Conservation (phyloP, 495 filamentous ascomycete genomes). For the Evansstolkia leycettana region DNA sequence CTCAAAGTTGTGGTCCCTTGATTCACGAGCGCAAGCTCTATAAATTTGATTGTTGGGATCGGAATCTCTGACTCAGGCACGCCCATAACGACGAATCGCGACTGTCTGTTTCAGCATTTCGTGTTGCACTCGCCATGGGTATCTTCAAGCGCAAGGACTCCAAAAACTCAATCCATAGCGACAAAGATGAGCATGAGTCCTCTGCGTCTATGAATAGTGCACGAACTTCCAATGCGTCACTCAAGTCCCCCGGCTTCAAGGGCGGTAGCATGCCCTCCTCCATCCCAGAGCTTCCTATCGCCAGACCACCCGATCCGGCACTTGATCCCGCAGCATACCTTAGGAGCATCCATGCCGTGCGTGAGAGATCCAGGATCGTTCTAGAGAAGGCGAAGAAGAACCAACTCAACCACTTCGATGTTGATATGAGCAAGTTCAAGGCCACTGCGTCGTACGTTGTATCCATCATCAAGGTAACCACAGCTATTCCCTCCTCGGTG, state of each 20-base stretch:
- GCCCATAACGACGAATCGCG: no score
- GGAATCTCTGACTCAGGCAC: no score
- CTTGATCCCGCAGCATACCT: constrained; percentile 90
- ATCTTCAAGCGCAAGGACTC: constrained; percentile 52
- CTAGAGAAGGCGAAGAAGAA: constrained; percentile 68
- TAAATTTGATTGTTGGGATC: no score
- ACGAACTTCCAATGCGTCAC: constrained; percentile 40
- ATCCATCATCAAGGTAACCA: constrained; percentile 82
- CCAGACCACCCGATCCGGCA: constrained; percentile 76
- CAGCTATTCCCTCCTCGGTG: no score
- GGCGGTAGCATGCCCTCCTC: constrained; percentile 31
- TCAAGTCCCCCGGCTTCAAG: constrained; percentile 41
- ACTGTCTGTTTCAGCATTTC: no score
- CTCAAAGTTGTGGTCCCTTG: no score
- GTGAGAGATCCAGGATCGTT: constrained; percentile 63
- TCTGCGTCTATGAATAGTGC: constrained; percentile 37
- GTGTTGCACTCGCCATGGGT: constrained; percentile 33
- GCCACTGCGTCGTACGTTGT: constrained; percentile 88
- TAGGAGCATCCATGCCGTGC: constrained; percentile 76
- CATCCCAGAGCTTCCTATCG: constrained; percentile 57
- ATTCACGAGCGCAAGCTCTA: no score
- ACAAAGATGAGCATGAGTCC: constrained; percentile 32
- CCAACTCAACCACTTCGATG: constrained; percentile 76
- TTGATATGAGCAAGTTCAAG: constrained; percentile 77
- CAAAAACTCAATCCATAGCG: constrained; percentile 38